Base-by-base conservation (phyloP, 73 alveolate genomes). In the Paraurostyla sp. region DNA sequence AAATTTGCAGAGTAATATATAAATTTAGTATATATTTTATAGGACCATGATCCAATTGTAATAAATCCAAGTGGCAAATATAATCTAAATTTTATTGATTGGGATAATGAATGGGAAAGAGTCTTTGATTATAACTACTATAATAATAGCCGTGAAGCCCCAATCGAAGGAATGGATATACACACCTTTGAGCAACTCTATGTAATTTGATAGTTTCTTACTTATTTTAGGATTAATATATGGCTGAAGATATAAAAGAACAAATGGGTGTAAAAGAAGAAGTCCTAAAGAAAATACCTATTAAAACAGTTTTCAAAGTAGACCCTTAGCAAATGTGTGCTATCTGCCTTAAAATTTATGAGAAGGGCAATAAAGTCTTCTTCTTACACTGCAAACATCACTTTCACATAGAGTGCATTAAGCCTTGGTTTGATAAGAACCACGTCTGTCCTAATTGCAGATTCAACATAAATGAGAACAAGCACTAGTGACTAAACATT, bases 81-180 rank as follows among this genome's bases (percentile, higher is more conserved):
- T 80, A 91, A 96, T 75, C 76, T 96, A 48, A 96, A 96, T 87
- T 96, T 96, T 80, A 96, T 96, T 7, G 99, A 96, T 63, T 96
- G 99, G 99, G 95, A 96, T 51, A 96, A 96, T 83, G 99, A 96
- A 81, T 93, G 97, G 97, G 97, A 96, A 83, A 86, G 96, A 73
- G 96, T 94, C n/a, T 93, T 88, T 18, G 95, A 94, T 51, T 27
- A 56, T 41, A 41, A 81, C 69, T 40, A 81, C n/a, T 56, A 22
- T 23, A 56, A 46, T 16, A 51, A 81, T n/a, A 18, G 27, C 7
- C 20, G 58, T 56, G 82, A 42, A 42, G 29, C 83, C 38, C 84
- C 92, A 0, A 76, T 60, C n/a, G 59, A 40, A 11, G 86, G 88
- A 0, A 75, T 78, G 87, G 85, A 50, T 45, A 48, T 90, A 25